Evolutionary conservation across 78 protist genomes (phyloP).

Genomic region (Dictyostelium intermedium): DNA sequence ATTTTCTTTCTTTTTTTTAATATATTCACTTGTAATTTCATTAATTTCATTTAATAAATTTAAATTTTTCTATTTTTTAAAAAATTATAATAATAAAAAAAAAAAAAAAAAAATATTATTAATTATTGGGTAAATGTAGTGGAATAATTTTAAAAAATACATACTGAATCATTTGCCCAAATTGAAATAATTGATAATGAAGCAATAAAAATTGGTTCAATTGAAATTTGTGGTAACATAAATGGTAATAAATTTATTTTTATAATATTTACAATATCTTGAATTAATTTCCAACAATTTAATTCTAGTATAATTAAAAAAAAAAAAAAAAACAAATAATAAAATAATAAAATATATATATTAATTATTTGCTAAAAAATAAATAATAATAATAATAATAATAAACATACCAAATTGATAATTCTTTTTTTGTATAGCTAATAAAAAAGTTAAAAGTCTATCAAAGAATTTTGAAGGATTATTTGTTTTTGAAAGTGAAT

Average conservation of each 20-base stretch:
- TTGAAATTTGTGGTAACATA: not conserved
- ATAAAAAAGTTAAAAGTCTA: not conserved
- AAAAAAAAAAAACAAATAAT: not conserved
- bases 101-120: not conserved
- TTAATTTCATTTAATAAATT: not conserved
- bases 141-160: no score
- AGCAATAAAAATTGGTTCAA: conserved; percentile 4
- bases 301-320: not conserved
- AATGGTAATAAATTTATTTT: not conserved
- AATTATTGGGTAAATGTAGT: no score
- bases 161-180: not conserved
- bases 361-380: not conserved
- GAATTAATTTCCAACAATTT: conserved; percentile 24
- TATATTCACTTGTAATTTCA: conserved; percentile 4
- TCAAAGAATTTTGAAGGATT: conserved; percentile 12
- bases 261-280: not conserved
- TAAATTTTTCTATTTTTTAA: not conserved
- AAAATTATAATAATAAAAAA: not conserved
- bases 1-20: not conserved
- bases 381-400: not conserved
- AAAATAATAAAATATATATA: no score
- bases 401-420: not conserved
- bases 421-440: conserved; percentile 11
- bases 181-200: conserved; percentile 3
- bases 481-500: not conserved